Evolutionary conservation across 257 asterid species (phyloP), one percentile per base, ranked within the genome.

Genomic region (Osmanthus fragrans): DNA sequence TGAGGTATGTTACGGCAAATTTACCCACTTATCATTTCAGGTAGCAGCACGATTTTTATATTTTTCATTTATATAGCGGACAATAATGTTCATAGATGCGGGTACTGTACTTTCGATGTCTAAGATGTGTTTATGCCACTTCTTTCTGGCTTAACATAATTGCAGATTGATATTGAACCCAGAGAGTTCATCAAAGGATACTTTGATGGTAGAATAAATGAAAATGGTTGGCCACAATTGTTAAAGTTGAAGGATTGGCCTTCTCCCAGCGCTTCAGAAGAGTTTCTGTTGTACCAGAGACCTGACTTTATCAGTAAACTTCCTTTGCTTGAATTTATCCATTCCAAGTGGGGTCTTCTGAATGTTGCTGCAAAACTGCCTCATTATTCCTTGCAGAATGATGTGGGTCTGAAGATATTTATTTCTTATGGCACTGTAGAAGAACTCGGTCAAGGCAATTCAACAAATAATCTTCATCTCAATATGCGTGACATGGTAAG

Each of bases 171-270:
- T 86, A 85, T 96, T 80, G 88, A 82, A 73, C 96, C 94, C 72
- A 91, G 86, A 84, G 94, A 93, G 83, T 96, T 96, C 87, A 77
- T 96, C 80, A 88, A 85, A 81, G 99, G 98, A 82, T 96, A 93
- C 80, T 87, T 86, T 77, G 92, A 89, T 64, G 99, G 98, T 79
- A 90, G 97, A 87, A 69, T 85, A 84, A 70, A 81, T 84, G 96
- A 90, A 84, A 87, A 84, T 73, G 98, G 94, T 76, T 76, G 71
- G 86, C 87, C 85, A 69, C 92, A 93, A 81, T 77, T 92, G 80
- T 85, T 96, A 75, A 96, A 92, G 84, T 85, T 96, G 87, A 92
- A 96, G 89, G 98, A 93, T 81, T 96, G 99, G 99, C 99, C 99
- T 73, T 89, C 98, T 37, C 97, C 97, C 63, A 81, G 92, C 86